Base-by-base conservation (phyloP, 1,284 basidiomycete genomes). In the Sparassis latifolia region DNA sequence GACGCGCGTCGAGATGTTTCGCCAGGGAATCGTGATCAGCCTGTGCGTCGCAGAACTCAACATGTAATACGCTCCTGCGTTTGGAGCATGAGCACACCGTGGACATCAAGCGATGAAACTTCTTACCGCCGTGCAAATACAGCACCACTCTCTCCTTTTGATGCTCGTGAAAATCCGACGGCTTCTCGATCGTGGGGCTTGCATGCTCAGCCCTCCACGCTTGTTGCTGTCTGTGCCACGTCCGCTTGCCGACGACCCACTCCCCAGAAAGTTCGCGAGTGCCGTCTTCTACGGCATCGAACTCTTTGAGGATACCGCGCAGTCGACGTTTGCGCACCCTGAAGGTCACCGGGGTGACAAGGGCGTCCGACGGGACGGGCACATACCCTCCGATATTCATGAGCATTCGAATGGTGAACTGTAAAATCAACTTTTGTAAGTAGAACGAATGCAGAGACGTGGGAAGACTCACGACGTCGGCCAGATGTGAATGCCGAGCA, bases 281-380 rank as follows among this genome's bases (percentile, higher is more conserved):
- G 47, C 84, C 92, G 47, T 75, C 77, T 68, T 91, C 91, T 6
- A 73, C 62, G n/a, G 77, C 77, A 63, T 98, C 90, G 51, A 80
- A 80, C 10, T 86, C 76, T 5, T 83, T 74, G 28, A 97, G 77
- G 46, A 96, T 82, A 3, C 92, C 92, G 31, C 83, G 79, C 38
- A 97, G 72, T 3, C 77, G 69, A 7, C 89, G 82, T 58, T 72
- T 79, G 54, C 79, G 84, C 44, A 98, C 93, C 41, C 76, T 78
- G 66, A 97, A 99, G 0, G 92, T 93, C 46, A 99, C 90, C 4
- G 96, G 95, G 1, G 96, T 98, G 44, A 97, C 89, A 44, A 98
- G 77, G 3, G 95, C 95, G 66, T 97, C 94, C 6, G 91, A 89
- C 2, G 97, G 93, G 0, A 95, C 76, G 1, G 96, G 96, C 3